Percentiles rank a stretch among this genome's conserved stretches.
Conservation (phyloP, 176 grass and related monocot genomes). For the Miscanthus lutarioriparius region DNA sequence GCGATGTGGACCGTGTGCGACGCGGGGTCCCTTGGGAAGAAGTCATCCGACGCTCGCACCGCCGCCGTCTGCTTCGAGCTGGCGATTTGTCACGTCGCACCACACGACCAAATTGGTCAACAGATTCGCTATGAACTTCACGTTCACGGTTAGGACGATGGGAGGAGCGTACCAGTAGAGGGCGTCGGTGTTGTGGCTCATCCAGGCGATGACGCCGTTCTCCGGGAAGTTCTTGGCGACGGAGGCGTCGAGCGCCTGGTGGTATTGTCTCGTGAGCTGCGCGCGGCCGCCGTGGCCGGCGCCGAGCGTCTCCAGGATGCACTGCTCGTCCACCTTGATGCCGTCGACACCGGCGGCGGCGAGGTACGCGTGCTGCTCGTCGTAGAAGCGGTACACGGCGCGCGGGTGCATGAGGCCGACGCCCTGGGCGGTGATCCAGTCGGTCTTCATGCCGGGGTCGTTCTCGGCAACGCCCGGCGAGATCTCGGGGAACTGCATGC, state of each 20-base stretch:
- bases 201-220: slow-evolving; percentile 95
- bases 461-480: slow-evolving; percentile 77
- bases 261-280: slow-evolving; percentile 66
- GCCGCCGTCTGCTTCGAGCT: slow-evolving; percentile 89
- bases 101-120: no score
- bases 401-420: slow-evolving; percentile 76
- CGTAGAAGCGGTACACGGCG: slow-evolving; percentile 87
- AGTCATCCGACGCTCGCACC: slow-evolving; percentile 89
- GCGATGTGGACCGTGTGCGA: slow-evolving; percentile 94
- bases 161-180: slow-evolving; percentile 65
- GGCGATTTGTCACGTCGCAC: no score
- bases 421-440: slow-evolving; percentile 69
- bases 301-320: slow-evolving; percentile 85
- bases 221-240: slow-evolving; percentile 78
- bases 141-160: no score
- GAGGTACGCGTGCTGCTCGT: slow-evolving; percentile 82
- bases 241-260: slow-evolving; percentile 83
- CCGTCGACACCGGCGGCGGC: slow-evolving; percentile 74
- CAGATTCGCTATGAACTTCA: no score
- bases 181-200: slow-evolving; percentile 93
- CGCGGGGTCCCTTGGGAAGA: slow-evolving; percentile 73
- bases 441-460: slow-evolving; percentile 74
- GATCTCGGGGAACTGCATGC: slow-evolving; percentile 69
- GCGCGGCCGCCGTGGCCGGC: slow-evolving; percentile 69
- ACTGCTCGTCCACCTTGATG: slow-evolving; percentile 93